Conservation (phyloP, 179 eudicot species). For the Spergularia azorica region DNA sequence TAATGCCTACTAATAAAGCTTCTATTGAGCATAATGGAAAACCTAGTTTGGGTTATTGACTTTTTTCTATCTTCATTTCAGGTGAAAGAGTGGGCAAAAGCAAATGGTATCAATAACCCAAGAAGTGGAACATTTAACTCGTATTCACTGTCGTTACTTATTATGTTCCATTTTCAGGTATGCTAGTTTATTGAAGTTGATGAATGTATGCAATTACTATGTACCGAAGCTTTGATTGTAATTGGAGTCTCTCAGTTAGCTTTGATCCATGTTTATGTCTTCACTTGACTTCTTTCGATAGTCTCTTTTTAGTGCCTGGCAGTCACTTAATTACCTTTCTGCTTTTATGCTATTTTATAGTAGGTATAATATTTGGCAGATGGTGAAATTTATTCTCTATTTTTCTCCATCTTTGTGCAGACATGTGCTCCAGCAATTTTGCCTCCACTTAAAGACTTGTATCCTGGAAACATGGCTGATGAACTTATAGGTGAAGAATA, state of each 20-base stretch:
- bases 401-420: slow-evolving; percentile 50
- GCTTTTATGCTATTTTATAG: neutral
- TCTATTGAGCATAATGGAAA: slow-evolving; percentile 5
- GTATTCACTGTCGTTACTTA: slow-evolving; percentile 74
- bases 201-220: neutral
- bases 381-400: neutral
- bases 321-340: neutral
- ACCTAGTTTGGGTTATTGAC: slow-evolving; percentile 17
- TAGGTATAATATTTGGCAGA: neutral
- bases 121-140: slow-evolving; percentile 82
- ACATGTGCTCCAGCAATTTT: slow-evolving; percentile 84
- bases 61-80: slow-evolving; percentile 32
- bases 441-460: slow-evolving; percentile 87
- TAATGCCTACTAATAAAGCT: slow-evolving; percentile 13
- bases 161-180: slow-evolving; percentile 98
- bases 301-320: neutral
- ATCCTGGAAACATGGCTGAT: slow-evolving; percentile 81
- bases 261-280: neutral
- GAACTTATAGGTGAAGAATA: slow-evolving; percentile 64
- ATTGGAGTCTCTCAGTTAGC: neutral
- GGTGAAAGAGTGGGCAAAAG: slow-evolving; percentile 99
- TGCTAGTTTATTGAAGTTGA: neutral
- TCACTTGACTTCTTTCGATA: neutral
- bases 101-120: slow-evolving; percentile 72
- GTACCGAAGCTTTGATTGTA: neutral